Evolutionary conservation across 192 early-diverging fungal genomes (phyloP).

Genomic region (Rhizophlyctis rosea): DNA sequence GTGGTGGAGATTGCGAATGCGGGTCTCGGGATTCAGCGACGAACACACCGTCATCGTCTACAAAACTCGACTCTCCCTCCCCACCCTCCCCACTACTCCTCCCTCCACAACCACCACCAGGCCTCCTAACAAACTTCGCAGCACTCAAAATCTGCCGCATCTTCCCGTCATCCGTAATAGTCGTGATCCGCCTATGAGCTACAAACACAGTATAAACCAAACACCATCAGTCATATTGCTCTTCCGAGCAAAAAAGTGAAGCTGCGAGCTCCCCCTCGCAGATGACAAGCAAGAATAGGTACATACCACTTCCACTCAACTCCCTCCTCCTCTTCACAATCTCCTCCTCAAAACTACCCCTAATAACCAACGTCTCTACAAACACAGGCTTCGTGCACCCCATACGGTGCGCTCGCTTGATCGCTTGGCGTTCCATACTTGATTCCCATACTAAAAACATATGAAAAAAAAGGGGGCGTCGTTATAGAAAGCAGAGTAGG

Average conservation of each 20-base stretch:
- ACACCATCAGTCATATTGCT: background rate
- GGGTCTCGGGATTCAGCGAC: too few relatives aligned
- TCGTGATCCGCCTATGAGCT: background rate
- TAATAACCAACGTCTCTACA: slow-evolving; percentile 59
- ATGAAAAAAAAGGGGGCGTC: background rate
- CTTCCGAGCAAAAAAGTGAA: too few relatives aligned
- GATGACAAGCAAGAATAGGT: too few relatives aligned
- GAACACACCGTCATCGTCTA: too few relatives aligned
- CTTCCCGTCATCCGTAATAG: slow-evolving; percentile 14
- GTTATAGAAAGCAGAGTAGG: background rate
- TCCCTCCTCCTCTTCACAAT: slow-evolving; percentile 24
- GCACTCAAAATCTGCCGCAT: slow-evolving; percentile 7
- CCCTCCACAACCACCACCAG: too few relatives aligned
- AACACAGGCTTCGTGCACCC: slow-evolving; percentile 62
- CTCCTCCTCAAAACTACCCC: slow-evolving; percentile 53
- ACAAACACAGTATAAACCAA: background rate
- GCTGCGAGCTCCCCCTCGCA: too few relatives aligned
- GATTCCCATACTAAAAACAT: slow-evolving; percentile 57
- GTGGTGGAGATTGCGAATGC: too few relatives aligned
- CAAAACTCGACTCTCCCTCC: too few relatives aligned
- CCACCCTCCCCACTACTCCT: too few relatives aligned
- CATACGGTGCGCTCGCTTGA: slow-evolving; percentile 82
- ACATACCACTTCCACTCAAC: background rate
- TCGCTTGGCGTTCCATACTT: slow-evolving; percentile 73
- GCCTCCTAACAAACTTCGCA: slow-evolving; percentile 1